Conservation (phyloP, 257 asterid species). For the Solanum corneliomulleri region DNA sequence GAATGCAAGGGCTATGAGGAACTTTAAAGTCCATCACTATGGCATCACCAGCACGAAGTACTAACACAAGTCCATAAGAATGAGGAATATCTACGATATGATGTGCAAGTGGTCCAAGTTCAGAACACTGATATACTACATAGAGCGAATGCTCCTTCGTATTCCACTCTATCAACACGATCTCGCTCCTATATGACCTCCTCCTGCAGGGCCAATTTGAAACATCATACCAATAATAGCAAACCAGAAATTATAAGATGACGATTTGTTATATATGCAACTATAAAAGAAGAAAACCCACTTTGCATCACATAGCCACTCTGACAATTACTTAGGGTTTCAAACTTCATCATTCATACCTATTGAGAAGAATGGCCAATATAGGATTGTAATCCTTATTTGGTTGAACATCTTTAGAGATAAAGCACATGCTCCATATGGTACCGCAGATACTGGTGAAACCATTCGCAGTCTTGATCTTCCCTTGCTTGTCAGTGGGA, state of each 20-base stretch:
- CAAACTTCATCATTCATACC: conserved; percentile 30
- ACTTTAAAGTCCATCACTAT: conserved; percentile 82
- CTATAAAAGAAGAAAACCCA: neutral
- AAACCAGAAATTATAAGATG: neutral
- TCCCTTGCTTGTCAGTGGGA: conserved; percentile 62
- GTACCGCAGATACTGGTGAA: conserved; percentile 63
- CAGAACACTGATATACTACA: conserved; percentile 64
- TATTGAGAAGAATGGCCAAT: conserved; percentile 79
- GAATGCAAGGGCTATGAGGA: conserved; percentile 48
- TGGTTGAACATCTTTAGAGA: conserved; percentile 48
- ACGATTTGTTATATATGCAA: conserved; percentile 2
- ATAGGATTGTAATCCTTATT: conserved; percentile 51
- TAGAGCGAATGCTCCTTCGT: conserved; percentile 40
- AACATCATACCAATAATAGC: neutral
- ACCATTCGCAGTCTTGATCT: conserved; percentile 37
- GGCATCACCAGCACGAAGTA: conserved; percentile 89
- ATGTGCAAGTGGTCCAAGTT: conserved; percentile 79
- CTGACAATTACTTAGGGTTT: conserved; percentile 1
- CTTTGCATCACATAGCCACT: conserved; percentile 1
- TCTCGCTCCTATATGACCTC: conserved; percentile 73
- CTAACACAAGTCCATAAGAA: conserved; percentile 66
- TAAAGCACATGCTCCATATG: conserved; percentile 99
- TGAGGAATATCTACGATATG: conserved; percentile 86
- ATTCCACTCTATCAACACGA: conserved; percentile 75
- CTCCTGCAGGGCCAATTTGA: conserved; percentile 33